Conservation (phyloP, 306 rosid species). For the Cajanus cajan region DNA sequence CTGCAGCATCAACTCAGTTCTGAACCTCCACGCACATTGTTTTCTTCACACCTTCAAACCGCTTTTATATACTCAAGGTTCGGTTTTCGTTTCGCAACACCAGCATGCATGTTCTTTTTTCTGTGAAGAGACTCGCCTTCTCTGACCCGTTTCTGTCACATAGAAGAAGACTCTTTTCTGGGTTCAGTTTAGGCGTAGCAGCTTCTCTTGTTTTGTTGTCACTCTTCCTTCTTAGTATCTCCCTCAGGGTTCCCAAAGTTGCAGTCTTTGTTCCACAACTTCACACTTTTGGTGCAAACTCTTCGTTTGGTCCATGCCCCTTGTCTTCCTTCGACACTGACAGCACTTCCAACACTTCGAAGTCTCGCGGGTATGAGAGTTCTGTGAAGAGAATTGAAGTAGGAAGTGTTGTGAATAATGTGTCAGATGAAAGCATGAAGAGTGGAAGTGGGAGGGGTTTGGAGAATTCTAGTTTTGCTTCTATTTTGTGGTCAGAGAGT, state of each 20-base stretch:
- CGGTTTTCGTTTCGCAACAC: not conserved
- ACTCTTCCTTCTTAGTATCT: conserved; percentile 39
- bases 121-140: conserved; percentile 53
- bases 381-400: not conserved
- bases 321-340: conserved; percentile 25
- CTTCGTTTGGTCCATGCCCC: conserved; percentile 38
- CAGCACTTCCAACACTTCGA: not conserved
- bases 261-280: conserved; percentile 38
- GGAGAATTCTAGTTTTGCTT: conserved; percentile 22
- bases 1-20: not conserved
- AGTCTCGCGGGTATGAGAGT: not conserved
- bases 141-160: conserved; percentile 48
- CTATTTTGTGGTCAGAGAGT: conserved; percentile 7
- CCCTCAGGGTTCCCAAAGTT: conserved; percentile 34
- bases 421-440: not conserved
- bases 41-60: not conserved
- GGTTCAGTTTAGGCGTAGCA: conserved; percentile 60
- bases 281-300: conserved; percentile 11
- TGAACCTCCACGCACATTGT: not conserved
- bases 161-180: conserved; percentile 63
- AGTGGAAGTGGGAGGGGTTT: not conserved
- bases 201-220: conserved; percentile 48
- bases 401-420: conserved; percentile 26
- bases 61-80: not conserved
- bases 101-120: conserved; percentile 28